A percentile compares a stretch with the other conserved stretches of the same genome.
phyloP scores from a whole-genome alignment of 805 yeast genomes.

The Kazachstania bromeliacearum region DNA sequence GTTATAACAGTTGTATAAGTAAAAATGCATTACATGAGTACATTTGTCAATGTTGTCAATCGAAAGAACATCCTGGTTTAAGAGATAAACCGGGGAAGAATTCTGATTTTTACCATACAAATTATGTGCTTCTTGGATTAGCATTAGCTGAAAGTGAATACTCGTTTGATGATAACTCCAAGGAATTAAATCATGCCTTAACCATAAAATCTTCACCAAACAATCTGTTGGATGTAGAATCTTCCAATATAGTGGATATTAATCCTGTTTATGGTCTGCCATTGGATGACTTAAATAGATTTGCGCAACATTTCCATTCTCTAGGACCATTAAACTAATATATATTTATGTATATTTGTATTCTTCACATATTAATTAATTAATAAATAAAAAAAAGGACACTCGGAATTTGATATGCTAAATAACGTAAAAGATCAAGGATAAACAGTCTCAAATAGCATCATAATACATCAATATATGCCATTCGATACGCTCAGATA shows the following conservation, averaged over 20 bases:
- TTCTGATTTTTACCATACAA: constrained; percentile 87
- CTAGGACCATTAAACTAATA: background rate
- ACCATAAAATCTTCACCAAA: background rate
- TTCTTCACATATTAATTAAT: too few species aligned
- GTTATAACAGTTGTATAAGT: constrained; percentile 32
- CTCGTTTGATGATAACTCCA: background rate
- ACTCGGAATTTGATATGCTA: too few species aligned
- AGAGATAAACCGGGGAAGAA: constrained; percentile 77
- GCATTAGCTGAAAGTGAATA: constrained; percentile 21
- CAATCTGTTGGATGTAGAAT: too few species aligned
- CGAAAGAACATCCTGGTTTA: constrained; percentile 54
- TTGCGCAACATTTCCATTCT: constrained; percentile 17
- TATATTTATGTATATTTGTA: too few species aligned
- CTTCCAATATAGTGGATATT: too few species aligned
- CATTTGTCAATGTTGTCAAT: constrained; percentile 68
- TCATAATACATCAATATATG: too few species aligned
- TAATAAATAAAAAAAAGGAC: too few species aligned
- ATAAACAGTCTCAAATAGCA: too few species aligned
- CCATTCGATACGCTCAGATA: too few species aligned
- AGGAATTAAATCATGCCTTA: background rate
- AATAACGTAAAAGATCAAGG: too few species aligned
- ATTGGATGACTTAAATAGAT: constrained; percentile 30
- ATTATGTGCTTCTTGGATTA: constrained; percentile 73
- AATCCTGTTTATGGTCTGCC: constrained; percentile 59
- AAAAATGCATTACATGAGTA: constrained; percentile 55